Percentiles rank a stretch among this genome's conserved stretches.
Evolutionary conservation across 371 early-diverging fungal species (phyloP).

Genomic region (Gilbertella persicaria): DNA sequence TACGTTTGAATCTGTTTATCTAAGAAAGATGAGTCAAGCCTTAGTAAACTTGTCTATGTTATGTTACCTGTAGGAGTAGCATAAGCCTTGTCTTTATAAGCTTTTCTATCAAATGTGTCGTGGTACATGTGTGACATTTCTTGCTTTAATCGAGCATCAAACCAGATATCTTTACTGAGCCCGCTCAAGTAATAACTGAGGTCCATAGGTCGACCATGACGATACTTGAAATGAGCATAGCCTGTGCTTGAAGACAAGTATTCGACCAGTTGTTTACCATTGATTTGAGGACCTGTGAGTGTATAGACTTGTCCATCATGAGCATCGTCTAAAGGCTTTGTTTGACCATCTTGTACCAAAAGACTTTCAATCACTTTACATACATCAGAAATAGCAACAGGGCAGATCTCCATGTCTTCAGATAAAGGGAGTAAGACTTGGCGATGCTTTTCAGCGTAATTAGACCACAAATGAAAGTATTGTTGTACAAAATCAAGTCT

Average conservation of each 20-base stretch:
- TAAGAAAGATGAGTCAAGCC: not conserved
- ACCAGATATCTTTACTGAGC: slow-evolving; percentile 30
- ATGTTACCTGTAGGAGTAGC: slow-evolving; percentile 28
- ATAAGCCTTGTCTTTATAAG: slow-evolving; percentile 22
- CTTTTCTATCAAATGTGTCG: slow-evolving; percentile 18
- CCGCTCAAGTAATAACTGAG: slow-evolving; percentile 26
- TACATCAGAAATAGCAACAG: slow-evolving; percentile 30
- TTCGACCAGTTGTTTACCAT: slow-evolving; percentile 23
- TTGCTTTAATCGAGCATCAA: slow-evolving; percentile 32
- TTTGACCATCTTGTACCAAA: slow-evolving; percentile 13
- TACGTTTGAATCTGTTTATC: slow-evolving; percentile 32
- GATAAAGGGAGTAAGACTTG: slow-evolving; percentile 23
- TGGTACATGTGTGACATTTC: slow-evolving; percentile 33
- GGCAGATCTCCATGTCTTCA: slow-evolving; percentile 22
- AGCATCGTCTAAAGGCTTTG: slow-evolving; percentile 7
- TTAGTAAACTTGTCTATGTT: not conserved
- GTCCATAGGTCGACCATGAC: slow-evolving; percentile 29
- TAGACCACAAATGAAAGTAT: slow-evolving; percentile 37
- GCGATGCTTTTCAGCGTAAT: slow-evolving; percentile 26
- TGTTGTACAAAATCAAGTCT: slow-evolving; percentile 51
- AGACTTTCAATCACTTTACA: slow-evolving; percentile 26
- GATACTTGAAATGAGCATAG: slow-evolving; percentile 20
- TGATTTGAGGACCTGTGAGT: slow-evolving; percentile 31
- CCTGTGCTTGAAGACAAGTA: slow-evolving; percentile 21
- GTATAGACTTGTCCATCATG: slow-evolving; percentile 32